Evolutionary conservation across 371 early-diverging fungal genomes (phyloP), one percentile per base, ranked within the genome.

Genomic region (Rhizopus delemar): DNA sequence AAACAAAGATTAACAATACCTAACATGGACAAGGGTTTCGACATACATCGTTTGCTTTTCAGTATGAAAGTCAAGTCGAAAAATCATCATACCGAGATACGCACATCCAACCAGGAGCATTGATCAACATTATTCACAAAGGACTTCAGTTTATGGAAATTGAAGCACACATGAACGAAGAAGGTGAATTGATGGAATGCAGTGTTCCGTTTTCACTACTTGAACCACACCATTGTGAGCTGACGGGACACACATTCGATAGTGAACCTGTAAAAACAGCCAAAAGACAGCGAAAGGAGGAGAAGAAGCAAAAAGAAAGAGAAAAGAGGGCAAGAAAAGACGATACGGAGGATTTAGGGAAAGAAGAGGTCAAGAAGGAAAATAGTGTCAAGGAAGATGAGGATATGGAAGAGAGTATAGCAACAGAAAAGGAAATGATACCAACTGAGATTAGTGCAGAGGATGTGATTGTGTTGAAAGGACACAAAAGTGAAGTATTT

Each of bases 61-160:
- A 89, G 58, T 86, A 91, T 63, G 98, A 97, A 66, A 87, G 91
- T 31, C 90, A 90, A 66, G 82, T 95, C 56, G 80, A 86, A 69
- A 84, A 86, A 62, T 80, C 80, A 31, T 85, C 87, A 41, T 78
- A 78, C 53, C 78, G 86, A 60, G 82, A 75, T 50, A 82, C 78
- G 56, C 86, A 81, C 50, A 90, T 96, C 36, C 83, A 84, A 43
- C 93, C 94, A 28, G 98, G 97, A 5, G 86, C 89, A 5, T 82
- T 98, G 32, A 89, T 98, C 41, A 85, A 79, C 64, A 80, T 94
- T 9, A 80, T 97, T 57, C 96, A 96, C 60, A 95, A 95, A 70
- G 98, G 95, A 0, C 80, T 98, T 34, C 92, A 91, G 66, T 96
- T 95, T 69, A 81, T 88, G 78, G 93, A 94, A 56, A 85, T 95